A percentile compares a stretch with the other conserved stretches of the same genome.
Evolutionary conservation across 345 rosid species (phyloP).

Genomic region (Corymbia maculata): DNA sequence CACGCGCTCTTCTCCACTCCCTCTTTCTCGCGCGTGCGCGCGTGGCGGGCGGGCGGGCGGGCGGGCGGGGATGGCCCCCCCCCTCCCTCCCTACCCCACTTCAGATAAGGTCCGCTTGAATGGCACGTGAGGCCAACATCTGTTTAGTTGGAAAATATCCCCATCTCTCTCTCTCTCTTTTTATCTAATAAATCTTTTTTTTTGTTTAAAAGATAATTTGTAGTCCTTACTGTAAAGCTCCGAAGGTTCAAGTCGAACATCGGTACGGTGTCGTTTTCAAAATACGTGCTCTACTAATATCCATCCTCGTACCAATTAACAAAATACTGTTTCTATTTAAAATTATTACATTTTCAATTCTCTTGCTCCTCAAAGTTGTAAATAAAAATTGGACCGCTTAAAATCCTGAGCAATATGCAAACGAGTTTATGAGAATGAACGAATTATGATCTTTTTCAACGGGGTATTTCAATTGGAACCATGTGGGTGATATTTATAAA

Average conservation of each 20-base stretch:
- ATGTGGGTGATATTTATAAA: not conserved
- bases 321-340: too few species aligned
- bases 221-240: not conserved
- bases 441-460: too few species aligned
- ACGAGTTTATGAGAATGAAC: not conserved
- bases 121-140: not conserved
- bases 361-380: fast-evolving
- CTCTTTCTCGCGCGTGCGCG: not conserved
- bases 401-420: fast-evolving
- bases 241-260: not conserved
- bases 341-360: fast-evolving
- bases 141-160: not conserved
- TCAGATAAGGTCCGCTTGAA: not conserved
- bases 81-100: not conserved
- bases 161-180: not conserved
- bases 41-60: not conserved
- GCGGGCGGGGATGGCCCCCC: not conserved
- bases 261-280: not conserved
- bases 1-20: not conserved
- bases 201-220: not conserved
- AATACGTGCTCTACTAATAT: fast-evolving
- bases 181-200: not conserved
- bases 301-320: not conserved
- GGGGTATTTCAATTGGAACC: not conserved
- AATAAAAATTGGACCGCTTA: too few species aligned